Conservation (phyloP, 1,139 yeast species). For the Petasospora fabianii region DNA sequence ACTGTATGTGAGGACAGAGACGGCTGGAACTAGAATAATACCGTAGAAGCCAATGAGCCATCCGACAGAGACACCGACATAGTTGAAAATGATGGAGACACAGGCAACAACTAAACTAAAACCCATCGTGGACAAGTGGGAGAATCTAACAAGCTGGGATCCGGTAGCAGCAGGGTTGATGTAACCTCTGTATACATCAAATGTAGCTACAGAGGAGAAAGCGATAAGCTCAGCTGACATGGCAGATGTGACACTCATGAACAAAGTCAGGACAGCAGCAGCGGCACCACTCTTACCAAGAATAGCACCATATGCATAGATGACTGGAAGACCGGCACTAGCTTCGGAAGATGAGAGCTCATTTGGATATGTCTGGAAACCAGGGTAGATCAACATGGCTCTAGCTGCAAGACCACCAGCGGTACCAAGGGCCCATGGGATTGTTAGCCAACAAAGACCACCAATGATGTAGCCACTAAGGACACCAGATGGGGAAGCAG, state of each 20-base stretch:
- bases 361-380: slow-evolving; percentile 35
- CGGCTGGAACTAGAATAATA: slow-evolving; percentile 37
- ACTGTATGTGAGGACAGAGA: slow-evolving; percentile 33
- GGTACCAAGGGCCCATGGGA: slow-evolving; percentile 39
- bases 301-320: slow-evolving; percentile 32
- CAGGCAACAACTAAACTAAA: slow-evolving; percentile 34
- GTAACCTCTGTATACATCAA: slow-evolving; percentile 37
- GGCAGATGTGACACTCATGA: slow-evolving; percentile 41
- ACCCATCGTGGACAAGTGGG: slow-evolving; percentile 30
- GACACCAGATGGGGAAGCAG: slow-evolving; percentile 36
- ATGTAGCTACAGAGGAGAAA: slow-evolving; percentile 36
- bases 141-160: slow-evolving; percentile 31
- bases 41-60: slow-evolving; percentile 36
- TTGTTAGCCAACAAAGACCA: slow-evolving; percentile 39
- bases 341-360: slow-evolving; percentile 22
- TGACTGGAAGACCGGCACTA: slow-evolving; percentile 29
- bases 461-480: slow-evolving; percentile 38
- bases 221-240: slow-evolving; percentile 39
- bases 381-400: slow-evolving; percentile 33
- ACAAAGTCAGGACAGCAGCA: slow-evolving; percentile 35
- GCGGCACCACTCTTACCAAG: slow-evolving; percentile 38
- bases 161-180: slow-evolving; percentile 37
- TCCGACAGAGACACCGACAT: slow-evolving; percentile 32
- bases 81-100: slow-evolving; percentile 35
- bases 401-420: slow-evolving; percentile 36